Conservation (phyloP, 2,329 filamentous ascomycete species). For the Balansia obtecta region DNA sequence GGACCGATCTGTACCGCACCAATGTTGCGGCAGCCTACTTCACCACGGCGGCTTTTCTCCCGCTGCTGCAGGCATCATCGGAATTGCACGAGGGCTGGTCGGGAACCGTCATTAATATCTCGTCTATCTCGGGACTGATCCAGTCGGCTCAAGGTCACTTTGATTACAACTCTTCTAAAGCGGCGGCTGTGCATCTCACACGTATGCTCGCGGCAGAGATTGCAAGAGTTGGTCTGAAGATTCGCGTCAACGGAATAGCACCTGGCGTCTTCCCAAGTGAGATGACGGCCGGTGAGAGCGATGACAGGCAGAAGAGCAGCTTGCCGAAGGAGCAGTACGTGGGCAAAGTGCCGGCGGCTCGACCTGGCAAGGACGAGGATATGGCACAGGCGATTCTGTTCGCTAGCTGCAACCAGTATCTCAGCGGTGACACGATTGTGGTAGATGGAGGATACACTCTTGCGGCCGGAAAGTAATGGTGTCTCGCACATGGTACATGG, state of each 20-base stretch:
- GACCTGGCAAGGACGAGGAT: conserved; percentile 59
- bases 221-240: conserved; percentile 43
- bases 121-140: conserved; percentile 52
- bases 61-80: conserved; percentile 42
- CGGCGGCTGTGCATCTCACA: conserved; percentile 50
- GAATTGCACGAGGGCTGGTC: conserved; percentile 34
- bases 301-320: conserved; percentile 43
- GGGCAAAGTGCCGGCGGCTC: conserved; percentile 44
- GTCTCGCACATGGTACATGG: neutral
- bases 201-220: conserved; percentile 52
- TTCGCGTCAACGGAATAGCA: conserved; percentile 61
- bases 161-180: conserved; percentile 52
- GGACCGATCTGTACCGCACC: conserved; percentile 60
- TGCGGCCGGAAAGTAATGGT: conserved; percentile 17
- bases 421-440: conserved; percentile 30
- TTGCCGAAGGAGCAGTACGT: conserved; percentile 44
- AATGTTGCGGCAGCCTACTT: conserved; percentile 64
- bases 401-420: conserved; percentile 29
- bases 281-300: conserved; percentile 48
- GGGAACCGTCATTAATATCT: conserved; percentile 53
- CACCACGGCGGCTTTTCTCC: conserved; percentile 48
- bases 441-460: conserved; percentile 34
- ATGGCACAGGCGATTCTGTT: conserved; percentile 57
- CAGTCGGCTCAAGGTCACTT: conserved; percentile 54
- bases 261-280: conserved; percentile 60